phyloP scores from a whole-genome alignment of 1,284 basidiomycete genomes.

The Anthracocystis walkeri region DNA sequence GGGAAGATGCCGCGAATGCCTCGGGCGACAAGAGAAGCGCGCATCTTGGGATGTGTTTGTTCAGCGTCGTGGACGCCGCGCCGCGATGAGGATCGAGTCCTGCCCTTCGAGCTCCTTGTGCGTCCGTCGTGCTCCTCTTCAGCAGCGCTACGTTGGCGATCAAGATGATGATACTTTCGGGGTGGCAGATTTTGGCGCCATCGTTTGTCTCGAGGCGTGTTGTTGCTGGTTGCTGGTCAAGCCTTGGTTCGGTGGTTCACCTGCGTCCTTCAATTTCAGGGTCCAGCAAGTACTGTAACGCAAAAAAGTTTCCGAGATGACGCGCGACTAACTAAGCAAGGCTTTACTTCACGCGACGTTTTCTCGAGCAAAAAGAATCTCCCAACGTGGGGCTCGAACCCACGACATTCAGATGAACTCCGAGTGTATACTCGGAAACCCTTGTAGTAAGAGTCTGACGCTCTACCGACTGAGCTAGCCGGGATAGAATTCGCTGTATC shows the following conservation, averaged over 20 bases:
- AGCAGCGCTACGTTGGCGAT: too few species aligned
- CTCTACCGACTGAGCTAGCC: constrained; percentile 70
- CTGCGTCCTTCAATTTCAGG: background rate
- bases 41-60: constrained; percentile 15
- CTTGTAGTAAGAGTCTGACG: constrained; percentile 68
- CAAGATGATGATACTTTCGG: background rate
- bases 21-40: constrained; percentile 10
- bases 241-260: background rate
- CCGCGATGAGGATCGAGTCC: too few species aligned
- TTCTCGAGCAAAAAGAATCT: constrained; percentile 39
- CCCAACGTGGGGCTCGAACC: constrained; percentile 69
- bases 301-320: constrained; percentile 3
- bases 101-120: too few species aligned
- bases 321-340: background rate
- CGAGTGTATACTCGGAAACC: constrained; percentile 39
- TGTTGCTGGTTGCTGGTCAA: constrained; percentile 1
- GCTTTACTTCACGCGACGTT: constrained; percentile 1
- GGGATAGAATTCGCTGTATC: constrained; percentile 44
- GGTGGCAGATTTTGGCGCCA: background rate
- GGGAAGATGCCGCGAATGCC: constrained; percentile 61
- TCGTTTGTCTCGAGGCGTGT: background rate
- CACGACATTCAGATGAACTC: constrained; percentile 66
- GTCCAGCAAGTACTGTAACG: background rate
- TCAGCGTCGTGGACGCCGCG: too few species aligned
- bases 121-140: too few species aligned